Base-by-base conservation (phyloP, 2,329 filamentous ascomycete genomes). In the Cordyceps farinosa region DNA sequence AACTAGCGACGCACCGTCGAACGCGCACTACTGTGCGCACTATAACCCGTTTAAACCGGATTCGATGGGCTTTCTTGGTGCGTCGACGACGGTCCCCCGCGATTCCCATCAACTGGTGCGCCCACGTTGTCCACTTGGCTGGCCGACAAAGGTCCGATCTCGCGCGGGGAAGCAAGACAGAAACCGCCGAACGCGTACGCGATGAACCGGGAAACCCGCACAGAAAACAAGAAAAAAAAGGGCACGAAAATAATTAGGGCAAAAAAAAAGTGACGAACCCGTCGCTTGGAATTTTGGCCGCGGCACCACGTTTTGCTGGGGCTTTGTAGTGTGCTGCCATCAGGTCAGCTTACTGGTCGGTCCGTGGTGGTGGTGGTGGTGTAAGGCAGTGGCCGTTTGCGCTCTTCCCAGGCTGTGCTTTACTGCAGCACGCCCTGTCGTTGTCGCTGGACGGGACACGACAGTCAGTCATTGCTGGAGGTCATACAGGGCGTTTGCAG, bases 141-240 rank as follows among this genome's bases (percentile, higher is more conserved):
- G 69, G 70, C 68, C 69, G 68, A 67, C 62, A 13, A 68, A 63
- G 67, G 65, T 63, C 70, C 66, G 66, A 68, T 64, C 27, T 22
- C 56, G 53, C 62, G 50, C 34, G 57, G 56, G 58, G 32, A 36
- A 29, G 17, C 22, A 42, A 22, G 22, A 29, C 15, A n/a, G 22
- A 22, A 22, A 22, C 22, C 22, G 22, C 22, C 22, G 22, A 17
- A 55, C 42, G 29, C 17, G 42, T 44, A 36, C 17, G 17, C 34
- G 59, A 45, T 36, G 51, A 62, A 29, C 50, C 27, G 9, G 29
- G 5, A 30, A 42, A 27, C 27, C 44, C 48, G 38, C 57, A 52
- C 57, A 60, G 13, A 42, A 22, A 45, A 17, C 29, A 10, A 44
- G 15, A n/a, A 29, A 42, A 53, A 40, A 40, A 29, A 40, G 22